phyloP scores from a whole-genome alignment of 2,329 filamentous ascomycete species.

The Orbilia javanica region DNA sequence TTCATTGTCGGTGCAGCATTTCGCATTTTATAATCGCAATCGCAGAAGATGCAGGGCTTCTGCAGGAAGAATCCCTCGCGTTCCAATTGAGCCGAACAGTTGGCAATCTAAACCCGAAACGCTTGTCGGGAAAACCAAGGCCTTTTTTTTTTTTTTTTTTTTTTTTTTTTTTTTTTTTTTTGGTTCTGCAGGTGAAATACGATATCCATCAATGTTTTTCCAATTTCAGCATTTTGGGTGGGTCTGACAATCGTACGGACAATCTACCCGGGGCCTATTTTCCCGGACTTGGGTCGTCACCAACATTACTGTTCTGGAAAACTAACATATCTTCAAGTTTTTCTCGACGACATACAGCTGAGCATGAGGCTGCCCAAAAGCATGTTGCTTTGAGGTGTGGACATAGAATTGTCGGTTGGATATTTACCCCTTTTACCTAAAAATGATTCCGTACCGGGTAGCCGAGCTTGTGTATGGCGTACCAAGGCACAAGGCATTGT shows the following conservation, averaged over 20 bases:
- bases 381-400: background rate
- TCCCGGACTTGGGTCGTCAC: constrained; percentile 31
- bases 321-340: constrained; percentile 7
- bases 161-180: too few species aligned
- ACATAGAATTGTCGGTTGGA: background rate
- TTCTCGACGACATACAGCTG: constrained; percentile 3
- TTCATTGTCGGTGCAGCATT: constrained; percentile 16
- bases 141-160: background rate
- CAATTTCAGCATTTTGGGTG: constrained; percentile 17
- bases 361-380: background rate
- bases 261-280: constrained; percentile 42
- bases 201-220: constrained; percentile 14
- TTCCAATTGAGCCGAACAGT: constrained; percentile 44
- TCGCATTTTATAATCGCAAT: constrained; percentile 11
- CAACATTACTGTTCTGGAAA: constrained; percentile 42
- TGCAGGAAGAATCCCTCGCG: constrained; percentile 28
- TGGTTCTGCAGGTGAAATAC: constrained; percentile 29
- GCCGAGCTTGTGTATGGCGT: constrained; percentile 5
- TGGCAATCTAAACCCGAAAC: constrained; percentile 44
- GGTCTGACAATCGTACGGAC: constrained; percentile 36
- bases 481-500: constrained; percentile 15
- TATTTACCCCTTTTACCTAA: constrained; percentile 27
- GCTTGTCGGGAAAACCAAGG: constrained; percentile 1
- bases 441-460: constrained; percentile 6
- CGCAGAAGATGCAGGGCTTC: constrained; percentile 13